Evolutionary conservation across 129 eudicot species (phyloP), one percentile per base, ranked within the genome.

Genomic region (Gnaphalium uliginosum): DNA sequence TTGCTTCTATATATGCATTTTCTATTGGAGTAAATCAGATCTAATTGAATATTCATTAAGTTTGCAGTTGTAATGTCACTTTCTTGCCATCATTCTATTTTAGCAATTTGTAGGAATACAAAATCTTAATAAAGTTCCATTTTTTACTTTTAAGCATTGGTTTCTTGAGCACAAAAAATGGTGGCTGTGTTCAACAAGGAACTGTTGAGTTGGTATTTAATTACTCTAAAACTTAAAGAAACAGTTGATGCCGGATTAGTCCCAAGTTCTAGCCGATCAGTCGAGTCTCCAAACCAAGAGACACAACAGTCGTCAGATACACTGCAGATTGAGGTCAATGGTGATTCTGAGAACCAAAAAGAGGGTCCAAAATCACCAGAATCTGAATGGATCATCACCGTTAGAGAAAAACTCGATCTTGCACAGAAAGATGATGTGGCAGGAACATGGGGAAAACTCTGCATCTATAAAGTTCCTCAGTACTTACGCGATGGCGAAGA

Each of bases 161-260:
- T 71, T 65, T 74, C 80, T 78, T 71, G 27, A 71, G 41, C 41
- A 35, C 25, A 50, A 43, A 77, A 80, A 83, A 93, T 93, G 98
- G 98, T 90, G 46, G 96, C 88, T 59, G 96, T 93, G 13, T 90
- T 83, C 89, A 90, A 90, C 96, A 90, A 93, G 69, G 95, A 90
- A 51, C 88, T 93, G 5, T 86, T 93, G 71, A 90, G 98, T 66
- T 93, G 98, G 98, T 90, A 93, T 77, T 86, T 93, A 67, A 88
- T 93, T 21, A 85, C 98, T 59, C 90, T 90, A 37, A 93, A 90
- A 73, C 96, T 93, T 84, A 90, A 90, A 69, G 90, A 90, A 88
- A 82, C 96, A 11, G 81, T 89, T 1, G 92, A 86, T 68, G 86
- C 87, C 66, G 89, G 91, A 11, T 1, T 41, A 9, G 39, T 76